Percentiles rank a stretch among this genome's conserved stretches.
phyloP scores from a whole-genome alignment of 176 grass and related monocot genomes.

The Oryza meridionalis region DNA sequence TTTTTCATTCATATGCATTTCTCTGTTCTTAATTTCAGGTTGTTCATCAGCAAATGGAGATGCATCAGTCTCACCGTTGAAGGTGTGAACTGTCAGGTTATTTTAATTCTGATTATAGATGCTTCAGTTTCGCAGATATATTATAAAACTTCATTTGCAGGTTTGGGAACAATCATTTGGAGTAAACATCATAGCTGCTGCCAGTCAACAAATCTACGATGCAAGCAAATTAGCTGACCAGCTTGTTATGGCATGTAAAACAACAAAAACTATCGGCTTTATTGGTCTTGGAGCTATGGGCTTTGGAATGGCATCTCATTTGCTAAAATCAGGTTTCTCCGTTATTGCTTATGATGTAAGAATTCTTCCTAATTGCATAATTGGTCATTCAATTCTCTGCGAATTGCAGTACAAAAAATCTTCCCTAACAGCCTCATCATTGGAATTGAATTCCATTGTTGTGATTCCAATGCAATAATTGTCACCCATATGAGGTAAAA shows the following conservation, averaged over 20 bases:
- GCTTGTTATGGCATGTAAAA: conserved; percentile 65
- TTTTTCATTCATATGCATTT: conserved; percentile 40
- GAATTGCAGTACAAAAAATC: conserved; percentile 31
- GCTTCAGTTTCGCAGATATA: conserved; percentile 20
- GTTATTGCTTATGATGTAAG: conserved; percentile 94
- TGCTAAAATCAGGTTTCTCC: conserved; percentile 84
- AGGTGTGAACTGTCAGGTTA: conserved; percentile 58
- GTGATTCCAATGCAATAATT: not conserved
- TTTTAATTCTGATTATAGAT: conserved; percentile 10
- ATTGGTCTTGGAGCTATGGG: conserved; percentile 99
- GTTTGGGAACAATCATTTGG: conserved; percentile 85
- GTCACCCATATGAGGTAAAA: not conserved
- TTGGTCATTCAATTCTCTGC: not conserved
- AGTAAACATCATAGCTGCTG: conserved; percentile 76
- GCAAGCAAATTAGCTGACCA: conserved; percentile 66
- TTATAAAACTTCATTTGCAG: conserved; percentile 60
- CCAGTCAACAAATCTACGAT: conserved; percentile 70
- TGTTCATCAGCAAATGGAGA: conserved; percentile 55
- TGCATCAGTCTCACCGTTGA: conserved; percentile 61
- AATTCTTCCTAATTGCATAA: conserved; percentile 30
- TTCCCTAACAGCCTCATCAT: not conserved
- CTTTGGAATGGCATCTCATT: conserved; percentile 96
- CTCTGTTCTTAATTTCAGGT: conserved; percentile 55
- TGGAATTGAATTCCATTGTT: not conserved
- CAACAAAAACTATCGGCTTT: conserved; percentile 79